Conservation (phyloP, 768 basidiomycete species). For the Amyloporia xantha region DNA sequence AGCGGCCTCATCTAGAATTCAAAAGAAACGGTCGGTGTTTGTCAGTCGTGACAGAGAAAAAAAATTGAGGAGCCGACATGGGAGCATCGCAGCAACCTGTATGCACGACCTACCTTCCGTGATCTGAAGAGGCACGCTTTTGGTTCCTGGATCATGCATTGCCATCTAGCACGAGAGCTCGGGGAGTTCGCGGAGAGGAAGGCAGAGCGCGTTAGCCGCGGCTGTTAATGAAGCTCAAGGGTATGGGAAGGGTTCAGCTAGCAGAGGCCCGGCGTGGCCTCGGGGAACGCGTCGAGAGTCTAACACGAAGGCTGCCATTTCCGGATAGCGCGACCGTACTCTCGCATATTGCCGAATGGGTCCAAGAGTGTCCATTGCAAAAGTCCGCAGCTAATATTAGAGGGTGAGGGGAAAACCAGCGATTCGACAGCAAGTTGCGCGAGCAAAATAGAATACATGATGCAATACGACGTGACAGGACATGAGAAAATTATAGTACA, state of each 20-base stretch:
- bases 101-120: conserved; percentile 46
- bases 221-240: no score
- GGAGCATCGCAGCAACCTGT: not conserved
- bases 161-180: conserved; percentile 12
- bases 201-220: no score
- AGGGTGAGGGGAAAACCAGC: not conserved
- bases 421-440: conserved; percentile 3
- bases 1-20: conserved; percentile 53
- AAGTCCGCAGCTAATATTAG: not conserved
- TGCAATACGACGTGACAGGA: conserved; percentile 1
- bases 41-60: not conserved
- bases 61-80: not conserved
- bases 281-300: not conserved
- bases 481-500: not conserved
- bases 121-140: conserved; percentile 39
- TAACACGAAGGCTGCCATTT: conserved; percentile 6
- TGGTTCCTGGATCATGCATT: conserved; percentile 24
- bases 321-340: conserved; percentile 11
- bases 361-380: not conserved
- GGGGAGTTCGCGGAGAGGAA: no score
- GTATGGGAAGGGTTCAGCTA: no score
- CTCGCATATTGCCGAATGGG: conserved; percentile 12
- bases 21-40: not conserved
- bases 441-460: conserved; percentile 2
- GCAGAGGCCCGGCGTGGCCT: not conserved